A percentile compares a stretch with the other conserved stretches of the same genome.
Evolutionary conservation across 352 stramenopile species (phyloP).

Genomic region (Globisporangium nagaii): DNA sequence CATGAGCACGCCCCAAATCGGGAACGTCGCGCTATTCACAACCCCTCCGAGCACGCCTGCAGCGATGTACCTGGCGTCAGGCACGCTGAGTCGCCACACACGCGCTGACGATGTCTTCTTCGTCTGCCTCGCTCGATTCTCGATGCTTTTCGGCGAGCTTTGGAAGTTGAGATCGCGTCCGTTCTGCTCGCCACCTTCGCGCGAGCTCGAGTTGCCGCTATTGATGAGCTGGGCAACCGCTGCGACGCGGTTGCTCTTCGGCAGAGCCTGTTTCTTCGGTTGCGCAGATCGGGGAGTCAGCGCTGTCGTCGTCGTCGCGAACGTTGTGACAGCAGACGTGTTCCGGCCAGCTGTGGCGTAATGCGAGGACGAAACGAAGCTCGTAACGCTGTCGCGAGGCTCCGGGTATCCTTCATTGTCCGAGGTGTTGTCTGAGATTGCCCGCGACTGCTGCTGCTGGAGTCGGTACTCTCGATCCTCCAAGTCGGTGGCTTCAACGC

Average conservation of each 20-base stretch:
- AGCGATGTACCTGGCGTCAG: conserved; percentile 34
- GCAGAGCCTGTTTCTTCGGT: background rate
- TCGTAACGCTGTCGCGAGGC: background rate
- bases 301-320: background rate
- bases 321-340: background rate
- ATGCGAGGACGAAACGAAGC: background rate
- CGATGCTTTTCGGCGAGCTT: background rate
- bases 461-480: background rate
- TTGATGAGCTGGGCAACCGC: background rate
- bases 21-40: conserved; percentile 38
- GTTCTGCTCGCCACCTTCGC: background rate
- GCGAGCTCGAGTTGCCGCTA: background rate
- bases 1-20: conserved; percentile 35
- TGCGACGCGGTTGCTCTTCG: background rate
- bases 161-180: background rate
- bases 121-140: background rate
- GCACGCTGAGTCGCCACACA: conserved; percentile 38
- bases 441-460: background rate
- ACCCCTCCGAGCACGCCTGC: conserved; percentile 26
- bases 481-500: background rate
- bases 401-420: background rate
- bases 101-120: conserved; percentile 9
- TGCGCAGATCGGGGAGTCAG: background rate
- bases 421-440: background rate
- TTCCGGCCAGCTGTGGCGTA: background rate